These are phyloP conservation scores for Maudiozyma bulderi DNA, from an alignment of 805 yeast genomes.

Conservation along the genomic window DNA sequence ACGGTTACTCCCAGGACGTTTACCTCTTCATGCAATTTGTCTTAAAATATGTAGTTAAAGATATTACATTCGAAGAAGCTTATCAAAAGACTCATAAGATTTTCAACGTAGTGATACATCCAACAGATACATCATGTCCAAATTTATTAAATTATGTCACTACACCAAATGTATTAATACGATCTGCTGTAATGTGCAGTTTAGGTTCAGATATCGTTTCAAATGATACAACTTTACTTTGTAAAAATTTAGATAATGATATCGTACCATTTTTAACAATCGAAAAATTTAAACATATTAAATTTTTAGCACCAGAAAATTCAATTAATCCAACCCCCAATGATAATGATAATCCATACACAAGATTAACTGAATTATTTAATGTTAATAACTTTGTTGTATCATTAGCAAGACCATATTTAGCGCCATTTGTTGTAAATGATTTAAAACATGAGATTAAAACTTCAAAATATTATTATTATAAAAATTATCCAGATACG, in stretches of 20 bases:
- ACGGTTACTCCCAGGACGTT: slow-evolving; percentile 83
- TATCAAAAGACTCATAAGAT: slow-evolving; percentile 68
- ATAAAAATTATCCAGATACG: slow-evolving; percentile 32
- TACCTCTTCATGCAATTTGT: slow-evolving; percentile 72
- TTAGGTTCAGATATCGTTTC: slow-evolving; percentile 63
- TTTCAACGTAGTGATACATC: slow-evolving; percentile 77
- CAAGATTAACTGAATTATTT: slow-evolving; percentile 81
- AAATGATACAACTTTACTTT: slow-evolving; percentile 45
- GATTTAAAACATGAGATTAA: slow-evolving; percentile 65
- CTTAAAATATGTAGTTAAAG: slow-evolving; percentile 55
- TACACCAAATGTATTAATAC: slow-evolving; percentile 81
- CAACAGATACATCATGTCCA: slow-evolving; percentile 53
- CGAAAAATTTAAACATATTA: slow-evolving; percentile 21
- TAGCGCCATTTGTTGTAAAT: slow-evolving; percentile 80
- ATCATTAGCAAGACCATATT: slow-evolving; percentile 84
- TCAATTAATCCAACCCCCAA: slow-evolving; percentile 30
- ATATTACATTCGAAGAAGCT: slow-evolving; percentile 89
- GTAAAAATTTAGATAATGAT: slow-evolving; percentile 53
- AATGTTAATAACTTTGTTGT: slow-evolving; percentile 91
- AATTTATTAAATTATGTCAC: slow-evolving; percentile 78
- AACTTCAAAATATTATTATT: slow-evolving; percentile 30
- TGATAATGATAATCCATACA: slow-evolving; percentile 61
- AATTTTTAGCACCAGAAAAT: slow-evolving; percentile 38
- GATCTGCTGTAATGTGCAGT: slow-evolving; percentile 86
- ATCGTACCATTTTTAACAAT: slow-evolving; percentile 45